Evolutionary conservation across 2,329 filamentous ascomycete genomes (phyloP), one percentile per base, ranked within the genome.

Genomic region (Alternaria burnsii): DNA sequence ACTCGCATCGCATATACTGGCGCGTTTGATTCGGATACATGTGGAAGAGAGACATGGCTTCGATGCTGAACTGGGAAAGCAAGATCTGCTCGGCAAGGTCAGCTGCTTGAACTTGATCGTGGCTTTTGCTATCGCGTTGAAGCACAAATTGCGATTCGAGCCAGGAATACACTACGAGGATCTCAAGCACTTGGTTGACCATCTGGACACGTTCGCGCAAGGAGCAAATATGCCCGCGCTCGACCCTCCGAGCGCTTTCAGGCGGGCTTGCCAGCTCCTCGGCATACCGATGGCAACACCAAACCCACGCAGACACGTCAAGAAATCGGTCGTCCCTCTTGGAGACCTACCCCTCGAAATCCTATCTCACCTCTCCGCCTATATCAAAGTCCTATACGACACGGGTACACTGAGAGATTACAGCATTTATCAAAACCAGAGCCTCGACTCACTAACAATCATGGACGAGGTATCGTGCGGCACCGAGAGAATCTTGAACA

Each of bases 21-120:
- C 86, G 4, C 89, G 93, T n/a, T 82, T 91, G n/a, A 92, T 95
- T 73, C 97, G 94, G 93, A 84, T 97, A 40, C 91, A 97, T 69
- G 84, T 86, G 6, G 76, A 81, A 3, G 90, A 91, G 73, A 82
- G 89, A 11, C 68, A 73, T 40, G 79, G 82, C 69, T 57, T 60
- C n/a, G 81, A 83, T 28, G 55, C 66, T 9, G 80, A 85, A 52
- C 56, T 82, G 6, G 83, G 84, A 8, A 92, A 91, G 68, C 83
- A 89, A 46, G 88, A 90, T 62, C 71, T 93, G 0, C 82, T 94
- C 4, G 85, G 82, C 52, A 94, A 94, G 78, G 76, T 92, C 51
- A 69, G 64, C 56, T 71, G 65, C 28, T 86, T 94, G 77, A 94
- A 95, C 76, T 83, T 95, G 12, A 84, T 95, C 63, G 85, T 92